These are phyloP conservation scores for Fusarium brevicatenulatum DNA, from an alignment of 2,329 filamentous ascomycete genomes.

Conservation along the genomic window DNA sequence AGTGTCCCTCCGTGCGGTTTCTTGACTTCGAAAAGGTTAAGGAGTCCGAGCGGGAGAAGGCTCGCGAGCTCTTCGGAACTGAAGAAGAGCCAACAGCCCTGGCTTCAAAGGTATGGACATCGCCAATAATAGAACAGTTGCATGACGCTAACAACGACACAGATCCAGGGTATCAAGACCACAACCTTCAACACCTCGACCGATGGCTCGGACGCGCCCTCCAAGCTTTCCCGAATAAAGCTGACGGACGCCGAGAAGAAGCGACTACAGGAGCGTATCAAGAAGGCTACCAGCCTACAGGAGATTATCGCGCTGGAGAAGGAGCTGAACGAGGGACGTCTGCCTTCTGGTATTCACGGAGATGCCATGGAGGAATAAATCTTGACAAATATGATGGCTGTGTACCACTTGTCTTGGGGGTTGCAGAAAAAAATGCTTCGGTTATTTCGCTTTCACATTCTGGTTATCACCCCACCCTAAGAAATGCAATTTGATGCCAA, in stretches of 20 bases:
- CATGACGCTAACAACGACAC: constrained; percentile 18
- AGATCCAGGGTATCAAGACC: constrained; percentile 88
- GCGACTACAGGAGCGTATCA: constrained; percentile 85
- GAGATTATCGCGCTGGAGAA: constrained; percentile 93
- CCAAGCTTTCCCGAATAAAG: constrained; percentile 80
- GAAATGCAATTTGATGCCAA: neutral
- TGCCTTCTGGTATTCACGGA: constrained; percentile 74
- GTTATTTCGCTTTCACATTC: constrained; percentile 20
- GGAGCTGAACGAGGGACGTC: constrained; percentile 86
- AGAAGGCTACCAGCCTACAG: constrained; percentile 85
- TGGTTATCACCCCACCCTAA: constrained; percentile 9
- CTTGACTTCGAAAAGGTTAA: constrained; percentile 94
- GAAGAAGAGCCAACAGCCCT: constrained; percentile 80
- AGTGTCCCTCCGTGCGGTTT: constrained; percentile 85
- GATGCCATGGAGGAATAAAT: constrained; percentile 70
- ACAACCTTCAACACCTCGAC: constrained; percentile 71
- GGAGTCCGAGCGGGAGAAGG: constrained; percentile 80
- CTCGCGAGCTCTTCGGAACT: constrained; percentile 85
- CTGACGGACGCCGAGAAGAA: constrained; percentile 90
- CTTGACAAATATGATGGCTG: constrained; percentile 1
- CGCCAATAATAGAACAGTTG: neutral
- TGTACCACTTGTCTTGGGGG: constrained; percentile 10
- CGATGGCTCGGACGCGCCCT: constrained; percentile 57
- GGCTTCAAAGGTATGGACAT: constrained; percentile 69
- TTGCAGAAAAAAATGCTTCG: constrained; percentile 29